phyloP scores from a whole-genome alignment of 2,329 filamentous ascomycete genomes.

The Penicillium sclerotiorum region DNA sequence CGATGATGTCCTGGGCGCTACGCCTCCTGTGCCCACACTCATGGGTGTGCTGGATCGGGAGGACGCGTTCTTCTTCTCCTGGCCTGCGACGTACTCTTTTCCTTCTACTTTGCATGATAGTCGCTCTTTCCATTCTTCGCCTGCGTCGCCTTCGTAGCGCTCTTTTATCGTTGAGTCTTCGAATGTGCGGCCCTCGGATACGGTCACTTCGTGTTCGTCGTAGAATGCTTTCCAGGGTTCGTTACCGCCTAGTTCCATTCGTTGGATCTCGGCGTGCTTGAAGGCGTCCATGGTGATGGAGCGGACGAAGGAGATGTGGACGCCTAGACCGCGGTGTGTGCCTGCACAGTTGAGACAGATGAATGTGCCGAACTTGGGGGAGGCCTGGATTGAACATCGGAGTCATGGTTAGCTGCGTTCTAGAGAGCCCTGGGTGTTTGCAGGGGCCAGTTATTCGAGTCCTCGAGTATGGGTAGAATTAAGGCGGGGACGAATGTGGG shows the following conservation, averaged over 20 bases:
- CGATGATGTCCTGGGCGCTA: slow-evolving; percentile 22
- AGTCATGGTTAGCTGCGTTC: not conserved
- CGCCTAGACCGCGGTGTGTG: slow-evolving; percentile 89
- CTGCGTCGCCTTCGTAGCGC: slow-evolving; percentile 83
- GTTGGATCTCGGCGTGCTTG: slow-evolving; percentile 86
- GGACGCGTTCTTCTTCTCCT: slow-evolving; percentile 53
- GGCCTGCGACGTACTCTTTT: slow-evolving; percentile 76
- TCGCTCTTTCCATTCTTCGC: slow-evolving; percentile 94
- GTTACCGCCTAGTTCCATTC: slow-evolving; percentile 93
- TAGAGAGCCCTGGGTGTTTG: not conserved
- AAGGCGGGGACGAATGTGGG: slow-evolving; percentile 8
- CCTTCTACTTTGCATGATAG: slow-evolving; percentile 86
- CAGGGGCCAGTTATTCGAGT: not conserved
- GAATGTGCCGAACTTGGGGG: slow-evolving; percentile 97
- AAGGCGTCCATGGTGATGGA: slow-evolving; percentile 99
- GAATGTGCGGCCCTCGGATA: slow-evolving; percentile 70
- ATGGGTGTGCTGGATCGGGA: slow-evolving; percentile 33
- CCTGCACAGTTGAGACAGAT: slow-evolving; percentile 97
- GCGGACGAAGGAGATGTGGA: slow-evolving; percentile 97
- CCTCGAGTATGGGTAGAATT: not conserved
- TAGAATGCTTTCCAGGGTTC: slow-evolving; percentile 86
- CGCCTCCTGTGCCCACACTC: slow-evolving; percentile 11
- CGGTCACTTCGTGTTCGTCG: slow-evolving; percentile 68
- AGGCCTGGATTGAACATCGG: slow-evolving; percentile 52
- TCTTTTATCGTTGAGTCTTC: slow-evolving; percentile 89